Base-by-base conservation (phyloP, 345 rosid genomes). In the Bruguiera parviflora region DNA sequence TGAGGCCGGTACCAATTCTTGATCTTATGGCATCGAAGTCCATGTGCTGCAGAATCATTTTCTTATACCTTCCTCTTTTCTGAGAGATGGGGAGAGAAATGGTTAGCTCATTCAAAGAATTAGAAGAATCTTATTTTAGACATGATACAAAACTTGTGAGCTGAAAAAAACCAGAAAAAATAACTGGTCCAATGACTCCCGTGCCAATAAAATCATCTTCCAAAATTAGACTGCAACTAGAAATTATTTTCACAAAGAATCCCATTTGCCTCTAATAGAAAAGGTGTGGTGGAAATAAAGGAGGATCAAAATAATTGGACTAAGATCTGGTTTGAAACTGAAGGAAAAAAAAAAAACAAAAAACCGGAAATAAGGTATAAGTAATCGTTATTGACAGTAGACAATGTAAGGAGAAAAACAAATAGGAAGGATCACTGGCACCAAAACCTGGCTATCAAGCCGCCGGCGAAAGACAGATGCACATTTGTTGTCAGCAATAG, bases 61-160 rank as follows among this genome's bases (percentile, higher is more conserved):
- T 91, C 88, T 88, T 91, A 81, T 91, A 91, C 72, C 96, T 86
- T 77, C 92, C 92, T 60, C 96, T 86, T 72, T 91, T 93, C 98
- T 91, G 91, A 70, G 35, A 39, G 39, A 3, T 5, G n/a, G 47
- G 53, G 65, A 46, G 32, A 69, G n/a, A 62, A 77, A 65, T 32
- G 5, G 22, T 63, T 24, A 58, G 79, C 31, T 65, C n/a, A 73
- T 29, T 66, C 27, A 21, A 56, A 10, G 27, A 18, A 64, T 31
- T 16, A 58, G 25, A 21, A 56, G 59, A 56, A 56, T 43, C 15
- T 43, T 43, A 11, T 2, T 43, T 43, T 13, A 43, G 49, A 43
- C 49, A 43, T 0, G 0, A 19, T 43, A 13, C 49, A 43, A 43
- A 18, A 43, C 18, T 43, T 43, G 19, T 0, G 18, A 43, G 18